Evolutionary conservation across 345 rosid species (phyloP), one percentile per base, ranked within the genome.

Genomic region (Sapria himalayana): DNA sequence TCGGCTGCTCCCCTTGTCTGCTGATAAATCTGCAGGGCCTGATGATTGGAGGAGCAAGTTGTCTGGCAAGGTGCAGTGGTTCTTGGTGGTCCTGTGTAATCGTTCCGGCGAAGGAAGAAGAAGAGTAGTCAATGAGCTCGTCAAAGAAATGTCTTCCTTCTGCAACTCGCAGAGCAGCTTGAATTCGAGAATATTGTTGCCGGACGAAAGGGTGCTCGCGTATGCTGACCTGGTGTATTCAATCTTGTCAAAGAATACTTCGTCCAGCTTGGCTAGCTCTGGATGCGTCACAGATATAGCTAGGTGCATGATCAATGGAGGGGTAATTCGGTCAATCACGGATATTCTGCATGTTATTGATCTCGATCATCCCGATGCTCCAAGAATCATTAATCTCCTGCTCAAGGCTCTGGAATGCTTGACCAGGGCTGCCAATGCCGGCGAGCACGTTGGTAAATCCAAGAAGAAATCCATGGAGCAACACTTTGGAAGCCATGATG

Each of bases 321-420:
- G 94, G 39, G 72, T 78, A 70, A 81, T 76, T 33, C 79, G 56
- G 51, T 78, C 74, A 60, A 49, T 86, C 32, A 78, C 89, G 22
- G 63, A 63, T 59, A 70, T 86, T 67, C 81, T 86, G 57, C 71
- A 73, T 48, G 92, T 68, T 50, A 63, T 86, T 45, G 97, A 86
- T 65, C 66, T 86, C 42, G 97, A 86, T 56, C 93, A 86, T 72
- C 94, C 94, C 41, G 85, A 86, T 62, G 81, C 97, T 58, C 80
- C 94, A 7, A 86, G 78, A 53, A 63, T 69, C 63, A 89, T 78
- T 29, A 78, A 71, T 54, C 81, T 86, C 64, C 63, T 86, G 17
- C 69, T 86, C 15, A 86, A 81, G 67, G 74, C 81, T 45, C 62
- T 86, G 46, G 97, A 86, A 55, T 73, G 80, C 60, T 57, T 86